phyloP scores from a whole-genome alignment of 148 eudicot species.

The Arctostaphylos glauca region DNA sequence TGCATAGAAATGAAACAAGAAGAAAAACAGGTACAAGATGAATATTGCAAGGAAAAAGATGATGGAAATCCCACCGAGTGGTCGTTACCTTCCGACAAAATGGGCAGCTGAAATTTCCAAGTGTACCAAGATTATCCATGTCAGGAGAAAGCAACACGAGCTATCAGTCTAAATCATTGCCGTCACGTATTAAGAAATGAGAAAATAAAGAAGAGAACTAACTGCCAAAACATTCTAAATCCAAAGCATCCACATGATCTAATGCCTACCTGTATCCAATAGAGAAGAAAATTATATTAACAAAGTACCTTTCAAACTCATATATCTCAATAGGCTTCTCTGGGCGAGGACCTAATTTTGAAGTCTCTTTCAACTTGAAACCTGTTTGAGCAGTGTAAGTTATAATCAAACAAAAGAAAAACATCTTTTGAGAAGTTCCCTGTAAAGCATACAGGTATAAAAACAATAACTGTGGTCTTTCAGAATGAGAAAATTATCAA shows the following conservation, averaged over 20 bases:
- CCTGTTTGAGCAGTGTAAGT: constrained; percentile 36
- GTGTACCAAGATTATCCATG: constrained; percentile 22
- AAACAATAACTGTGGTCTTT: neutral
- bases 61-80: neutral
- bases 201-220: neutral
- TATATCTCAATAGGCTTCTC: constrained; percentile 91
- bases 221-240: neutral
- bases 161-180: constrained; percentile 23
- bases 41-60: neutral
- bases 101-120: constrained; percentile 71
- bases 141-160: constrained; percentile 20
- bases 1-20: neutral
- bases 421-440: neutral
- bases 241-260: neutral
- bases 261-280: neutral
- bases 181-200: neutral
- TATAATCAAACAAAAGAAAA: neutral
- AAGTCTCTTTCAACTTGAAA: constrained; percentile 75
- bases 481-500: too few species aligned
- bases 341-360: constrained; percentile 89
- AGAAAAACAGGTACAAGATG: neutral
- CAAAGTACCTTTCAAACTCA: constrained; percentile 81
- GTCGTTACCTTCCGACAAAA: constrained; percentile 87
- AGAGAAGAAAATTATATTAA: neutral
- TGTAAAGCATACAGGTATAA: neutral